Base-by-base conservation (phyloP, 2,329 filamentous ascomycete genomes). In the Fusarium armeniacum region DNA sequence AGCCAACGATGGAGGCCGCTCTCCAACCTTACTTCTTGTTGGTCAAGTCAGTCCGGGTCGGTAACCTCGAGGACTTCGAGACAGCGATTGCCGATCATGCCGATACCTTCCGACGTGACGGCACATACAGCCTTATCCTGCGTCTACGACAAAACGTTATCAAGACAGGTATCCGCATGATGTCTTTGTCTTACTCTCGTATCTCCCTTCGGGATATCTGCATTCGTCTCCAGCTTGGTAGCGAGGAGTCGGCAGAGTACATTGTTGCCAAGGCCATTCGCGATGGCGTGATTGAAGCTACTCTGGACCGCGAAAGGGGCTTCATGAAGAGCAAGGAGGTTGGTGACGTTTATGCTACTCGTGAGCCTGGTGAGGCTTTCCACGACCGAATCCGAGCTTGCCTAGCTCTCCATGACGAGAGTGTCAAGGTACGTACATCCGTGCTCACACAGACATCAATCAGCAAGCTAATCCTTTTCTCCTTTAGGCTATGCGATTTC, bases 301-400 rank as follows among this genome's bases (percentile, higher is more conserved):
- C 92, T 3, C 84, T 98, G 66, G 95, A 99, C 79, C 92, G 97
- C 69, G 94, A 98, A 85, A 90, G 91, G 70, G 96, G 96, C 0
- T 98, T 93, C 83, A 98, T 98, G 94, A 97, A 97, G 89, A 98
- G 94, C 81, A 97, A 97, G 85, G 94, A 98, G 75, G 87, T 97
- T 33, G 93, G 94, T 45, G 96, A 99, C 79, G 93, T 98, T 40
- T 99, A 99, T 79, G 93, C 94, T 56, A 99, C 96, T 44, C 89
- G 93, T 68, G 96, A 99, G 81, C 96, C 96, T 0, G 94, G 93
- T 53, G 95, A 99, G 85, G 94, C 93, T 2, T 99, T 99, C 87
- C 95, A 99, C 80, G 95, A 97, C 78, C 93, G 96, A 77, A 98
- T 99, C 75, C 88, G 90, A 72, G 96, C 96, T 44, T 97, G 96